A percentile compares a stretch with the other conserved stretches of the same genome.
phyloP scores from a whole-genome alignment of 192 early-diverging fungal species.

The Podila epigama region DNA sequence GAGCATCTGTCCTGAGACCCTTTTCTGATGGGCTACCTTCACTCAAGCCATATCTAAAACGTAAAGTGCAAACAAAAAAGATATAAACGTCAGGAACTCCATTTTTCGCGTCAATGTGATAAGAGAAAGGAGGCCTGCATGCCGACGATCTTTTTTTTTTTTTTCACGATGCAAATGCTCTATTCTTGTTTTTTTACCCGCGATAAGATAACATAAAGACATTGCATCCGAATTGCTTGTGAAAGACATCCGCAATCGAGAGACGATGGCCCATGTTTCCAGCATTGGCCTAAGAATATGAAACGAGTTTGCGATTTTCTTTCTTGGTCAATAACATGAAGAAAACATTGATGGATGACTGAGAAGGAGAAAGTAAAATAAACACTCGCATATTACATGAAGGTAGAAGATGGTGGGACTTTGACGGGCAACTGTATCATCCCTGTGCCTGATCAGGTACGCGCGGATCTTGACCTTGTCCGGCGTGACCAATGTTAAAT shows the following conservation, averaged over 20 bases:
- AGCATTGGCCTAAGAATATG: slow-evolving; percentile 80
- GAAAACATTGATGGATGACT: background rate
- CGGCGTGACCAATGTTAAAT: slow-evolving; percentile 74
- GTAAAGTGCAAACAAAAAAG: background rate
- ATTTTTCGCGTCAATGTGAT: too few relatives aligned
- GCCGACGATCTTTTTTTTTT: too few relatives aligned
- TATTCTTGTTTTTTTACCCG: slow-evolving; percentile 65
- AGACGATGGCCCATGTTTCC: slow-evolving; percentile 99
- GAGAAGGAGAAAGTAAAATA: background rate
- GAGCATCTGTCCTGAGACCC: slow-evolving; percentile 88
- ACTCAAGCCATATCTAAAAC: slow-evolving; percentile 80
- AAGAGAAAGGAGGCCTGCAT: too few relatives aligned
- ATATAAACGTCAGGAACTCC: background rate
- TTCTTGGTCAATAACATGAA: too few relatives aligned
- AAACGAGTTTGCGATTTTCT: too few relatives aligned
- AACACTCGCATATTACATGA: slow-evolving; percentile 65
- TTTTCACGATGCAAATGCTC: too few relatives aligned
- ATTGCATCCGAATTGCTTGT: slow-evolving; percentile 74
- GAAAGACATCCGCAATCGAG: slow-evolving; percentile 84
- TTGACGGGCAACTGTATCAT: slow-evolving; percentile 58
- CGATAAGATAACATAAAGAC: slow-evolving; percentile 98
- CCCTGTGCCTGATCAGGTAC: slow-evolving; percentile 74
- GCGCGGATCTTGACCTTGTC: slow-evolving; percentile 83
- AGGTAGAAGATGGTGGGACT: slow-evolving; percentile 87
- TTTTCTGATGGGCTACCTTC: slow-evolving; percentile 88